These are phyloP conservation scores for Isatis tinctoria DNA, from an alignment of 345 rosid species.

Conservation along the genomic window DNA sequence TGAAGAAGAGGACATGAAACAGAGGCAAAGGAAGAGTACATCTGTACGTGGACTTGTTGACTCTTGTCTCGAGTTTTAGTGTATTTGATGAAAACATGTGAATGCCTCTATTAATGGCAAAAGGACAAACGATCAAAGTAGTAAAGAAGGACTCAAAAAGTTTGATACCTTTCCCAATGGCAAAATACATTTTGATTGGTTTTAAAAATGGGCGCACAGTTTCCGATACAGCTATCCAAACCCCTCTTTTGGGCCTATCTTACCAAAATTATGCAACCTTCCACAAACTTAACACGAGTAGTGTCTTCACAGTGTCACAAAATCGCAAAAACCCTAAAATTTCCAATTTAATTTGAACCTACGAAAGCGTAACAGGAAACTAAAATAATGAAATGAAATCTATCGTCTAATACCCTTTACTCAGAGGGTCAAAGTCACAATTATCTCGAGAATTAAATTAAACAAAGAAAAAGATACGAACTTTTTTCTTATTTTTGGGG, in stretches of 20 bases:
- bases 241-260: conserved; percentile 6
- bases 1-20: conserved; percentile 11
- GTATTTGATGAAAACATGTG: conserved; percentile 7
- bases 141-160: conserved; percentile 7
- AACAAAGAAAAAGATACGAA: not conserved
- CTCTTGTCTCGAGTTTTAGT: not conserved
- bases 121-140: conserved; percentile 6
- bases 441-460: not conserved
- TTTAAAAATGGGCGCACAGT: conserved; percentile 7
- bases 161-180: conserved; percentile 12
- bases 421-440: not conserved
- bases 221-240: not conserved
- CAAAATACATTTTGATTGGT: not conserved
- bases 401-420: not conserved
- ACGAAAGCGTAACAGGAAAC: not conserved
- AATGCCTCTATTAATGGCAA: conserved; percentile 2
- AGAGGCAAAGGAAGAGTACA: not conserved
- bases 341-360: not conserved
- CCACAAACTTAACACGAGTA: not conserved
- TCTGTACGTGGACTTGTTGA: not conserved
- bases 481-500: not conserved
- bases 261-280: conserved; percentile 6
- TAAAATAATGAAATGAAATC: not conserved
- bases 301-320: not conserved
- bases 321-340: conserved; percentile 11